These are phyloP conservation scores for Fraxinus velutina DNA, from an alignment of 305 asterid species.

Conservation along the genomic window DNA sequence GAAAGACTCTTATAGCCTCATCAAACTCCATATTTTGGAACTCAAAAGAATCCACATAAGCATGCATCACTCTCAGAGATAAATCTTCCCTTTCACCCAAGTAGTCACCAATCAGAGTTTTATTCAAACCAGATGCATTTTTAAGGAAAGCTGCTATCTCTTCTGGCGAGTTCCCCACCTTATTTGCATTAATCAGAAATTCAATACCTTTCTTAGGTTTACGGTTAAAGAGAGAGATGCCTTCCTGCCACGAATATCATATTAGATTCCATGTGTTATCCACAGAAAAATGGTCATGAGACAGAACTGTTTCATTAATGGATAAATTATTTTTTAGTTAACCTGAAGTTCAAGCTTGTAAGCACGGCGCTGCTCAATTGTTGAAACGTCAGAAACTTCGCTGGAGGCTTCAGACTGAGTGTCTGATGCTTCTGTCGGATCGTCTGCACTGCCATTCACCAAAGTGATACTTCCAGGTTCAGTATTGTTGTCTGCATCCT, in stretches of 20 bases:
- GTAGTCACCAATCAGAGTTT: constrained; percentile 93
- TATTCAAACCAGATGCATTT: constrained; percentile 81
- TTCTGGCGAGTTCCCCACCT: constrained; percentile 90
- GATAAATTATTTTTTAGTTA: constrained; percentile 27
- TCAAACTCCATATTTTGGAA: constrained; percentile 91
- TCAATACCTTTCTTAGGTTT: constrained; percentile 96
- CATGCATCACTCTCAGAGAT: constrained; percentile 93
- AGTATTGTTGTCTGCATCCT: constrained; percentile 52
- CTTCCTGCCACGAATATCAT: constrained; percentile 77
- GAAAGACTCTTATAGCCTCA: constrained; percentile 90
- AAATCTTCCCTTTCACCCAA: constrained; percentile 98
- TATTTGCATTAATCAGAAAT: constrained; percentile 86
- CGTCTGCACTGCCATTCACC: constrained; percentile 69
- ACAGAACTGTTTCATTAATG: constrained; percentile 21
- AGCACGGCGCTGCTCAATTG: constrained; percentile 96
- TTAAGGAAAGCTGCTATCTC: constrained; percentile 86
- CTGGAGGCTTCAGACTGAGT: constrained; percentile 80
- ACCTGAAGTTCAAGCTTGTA: constrained; percentile 98
- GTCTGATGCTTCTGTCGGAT: constrained; percentile 70
- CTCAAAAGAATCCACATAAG: constrained; percentile 95
- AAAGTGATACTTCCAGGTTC: constrained; percentile 59
- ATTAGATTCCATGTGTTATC: constrained; percentile 27
- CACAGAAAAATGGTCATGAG: constrained; percentile 10
- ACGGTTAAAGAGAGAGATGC: constrained; percentile 93
- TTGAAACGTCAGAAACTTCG: constrained; percentile 87